Evolutionary conservation across 1,139 yeast genomes (phyloP).

Genomic region (Saccharomyces hybrid): DNA sequence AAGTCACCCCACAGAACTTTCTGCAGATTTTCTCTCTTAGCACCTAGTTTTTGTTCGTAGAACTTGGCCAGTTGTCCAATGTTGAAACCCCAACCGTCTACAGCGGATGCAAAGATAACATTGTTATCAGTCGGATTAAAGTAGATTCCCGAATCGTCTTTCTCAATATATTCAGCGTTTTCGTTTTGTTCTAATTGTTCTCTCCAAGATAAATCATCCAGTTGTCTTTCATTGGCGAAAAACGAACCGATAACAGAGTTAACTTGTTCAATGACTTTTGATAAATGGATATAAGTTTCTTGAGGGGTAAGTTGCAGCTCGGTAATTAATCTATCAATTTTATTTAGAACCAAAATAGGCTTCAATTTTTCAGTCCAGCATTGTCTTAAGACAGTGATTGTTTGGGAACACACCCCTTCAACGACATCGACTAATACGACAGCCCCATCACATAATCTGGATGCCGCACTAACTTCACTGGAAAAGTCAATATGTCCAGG

Average conservation of each 20-base stretch:
- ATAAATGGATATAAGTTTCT: conserved; percentile 79
- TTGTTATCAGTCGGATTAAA: conserved; percentile 86
- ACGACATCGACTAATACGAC: conserved; percentile 92
- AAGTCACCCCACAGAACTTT: conserved; percentile 96
- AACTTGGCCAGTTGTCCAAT: conserved; percentile 81
- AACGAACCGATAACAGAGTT: conserved; percentile 92
- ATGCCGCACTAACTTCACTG: conserved; percentile 91
- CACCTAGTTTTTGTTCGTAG: conserved; percentile 77
- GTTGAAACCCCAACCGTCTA: conserved; percentile 97
- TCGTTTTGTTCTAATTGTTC: conserved; percentile 49
- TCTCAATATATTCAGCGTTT: conserved; percentile 57
- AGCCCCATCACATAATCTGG: conserved; percentile 94
- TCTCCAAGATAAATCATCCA: conserved; percentile 78
- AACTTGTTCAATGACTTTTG: conserved; percentile 79
- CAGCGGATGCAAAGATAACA: conserved; percentile 88
- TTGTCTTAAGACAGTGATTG: conserved; percentile 88
- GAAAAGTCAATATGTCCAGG: conserved; percentile 98
- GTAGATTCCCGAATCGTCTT: conserved; percentile 75
- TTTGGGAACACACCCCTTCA: conserved; percentile 97
- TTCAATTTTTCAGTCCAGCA: conserved; percentile 90
- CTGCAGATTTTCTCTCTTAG: conserved; percentile 67
- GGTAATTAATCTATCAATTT: conserved; percentile 75
- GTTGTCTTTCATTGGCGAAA: conserved; percentile 89
- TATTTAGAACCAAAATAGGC: conserved; percentile 86
- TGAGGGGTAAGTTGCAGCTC: conserved; percentile 76